Percentiles rank a stretch among this genome's conserved stretches.
phyloP scores from a whole-genome alignment of 495 filamentous ascomycete genomes.

The Talaromyces liani region DNA sequence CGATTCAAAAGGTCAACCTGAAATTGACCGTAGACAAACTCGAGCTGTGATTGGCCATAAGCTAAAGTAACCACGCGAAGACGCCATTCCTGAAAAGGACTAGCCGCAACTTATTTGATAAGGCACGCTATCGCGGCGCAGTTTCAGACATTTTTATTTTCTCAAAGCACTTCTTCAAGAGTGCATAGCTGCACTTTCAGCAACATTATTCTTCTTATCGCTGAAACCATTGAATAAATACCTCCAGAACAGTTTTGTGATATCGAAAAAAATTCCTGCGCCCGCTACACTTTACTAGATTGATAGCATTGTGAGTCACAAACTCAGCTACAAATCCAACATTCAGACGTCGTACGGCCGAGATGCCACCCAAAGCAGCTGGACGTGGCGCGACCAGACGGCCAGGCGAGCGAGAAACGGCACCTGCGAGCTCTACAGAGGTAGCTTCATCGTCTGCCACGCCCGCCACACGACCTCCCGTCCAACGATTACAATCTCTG shows the following conservation, averaged over 20 bases:
- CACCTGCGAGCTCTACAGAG: background rate
- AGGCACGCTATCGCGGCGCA: background rate
- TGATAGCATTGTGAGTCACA: background rate
- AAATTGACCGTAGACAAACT: background rate
- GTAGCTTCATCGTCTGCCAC: constrained; percentile 4
- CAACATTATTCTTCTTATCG: background rate
- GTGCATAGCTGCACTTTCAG: background rate
- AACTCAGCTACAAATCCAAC: background rate
- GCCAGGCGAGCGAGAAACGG: background rate
- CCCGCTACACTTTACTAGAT: background rate
- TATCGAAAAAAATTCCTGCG: background rate
- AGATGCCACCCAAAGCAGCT: constrained; percentile 38
- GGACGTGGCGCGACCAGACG: constrained; percentile 18
- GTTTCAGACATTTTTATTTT: constrained; percentile 2
- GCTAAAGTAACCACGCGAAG: background rate
- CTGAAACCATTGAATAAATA: background rate
- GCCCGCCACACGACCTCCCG: constrained; percentile 20
- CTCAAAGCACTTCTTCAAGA: background rate
- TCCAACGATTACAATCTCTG: constrained; percentile 37
- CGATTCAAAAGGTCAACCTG: background rate
- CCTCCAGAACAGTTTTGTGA: background rate
- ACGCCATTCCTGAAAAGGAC: background rate
- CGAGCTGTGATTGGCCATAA: background rate
- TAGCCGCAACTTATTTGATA: background rate
- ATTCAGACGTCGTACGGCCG: background rate